A percentile compares a stretch with the other conserved stretches of the same genome.
phyloP scores from a whole-genome alignment of 768 basidiomycete species.

The Tricholomella constricta region DNA sequence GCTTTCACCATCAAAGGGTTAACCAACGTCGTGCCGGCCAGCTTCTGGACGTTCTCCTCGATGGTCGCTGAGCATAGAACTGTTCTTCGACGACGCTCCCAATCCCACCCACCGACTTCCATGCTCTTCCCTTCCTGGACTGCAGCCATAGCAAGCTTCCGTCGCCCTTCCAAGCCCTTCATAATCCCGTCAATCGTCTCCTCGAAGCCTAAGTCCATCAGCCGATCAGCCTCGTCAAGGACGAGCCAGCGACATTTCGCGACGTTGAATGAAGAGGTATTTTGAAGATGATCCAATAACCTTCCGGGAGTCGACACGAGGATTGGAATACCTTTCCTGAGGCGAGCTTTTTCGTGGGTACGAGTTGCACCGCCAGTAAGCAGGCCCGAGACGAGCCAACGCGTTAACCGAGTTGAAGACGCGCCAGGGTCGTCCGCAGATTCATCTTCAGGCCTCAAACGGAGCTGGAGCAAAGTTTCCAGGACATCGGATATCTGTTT shows the following conservation, averaged over 20 bases:
- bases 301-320: conserved; percentile 95
- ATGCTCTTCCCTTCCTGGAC: conserved; percentile 63
- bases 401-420: conserved; percentile 56
- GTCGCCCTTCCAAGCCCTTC: conserved; percentile 80
- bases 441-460: conserved; percentile 61
- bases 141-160: conserved; percentile 71
- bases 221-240: conserved; percentile 93
- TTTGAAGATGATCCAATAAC: conserved; percentile 93
- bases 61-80: conserved; percentile 97
- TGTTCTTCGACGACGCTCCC: conserved; percentile 75
- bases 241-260: conserved; percentile 96
- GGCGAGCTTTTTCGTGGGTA: conserved; percentile 91
- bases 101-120: conserved; percentile 87
- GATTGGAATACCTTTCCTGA: conserved; percentile 94
- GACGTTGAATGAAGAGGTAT: conserved; percentile 89
- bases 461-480: conserved; percentile 75
- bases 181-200: conserved; percentile 92
- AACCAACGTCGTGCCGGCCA: conserved; percentile 80
- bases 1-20: conserved; percentile 86
- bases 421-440: conserved; percentile 47
- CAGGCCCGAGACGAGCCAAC: conserved; percentile 93
- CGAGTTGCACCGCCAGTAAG: conserved; percentile 94
- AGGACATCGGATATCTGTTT: conserved; percentile 98
- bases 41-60: conserved; percentile 89
- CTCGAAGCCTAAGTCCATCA: conserved; percentile 99